Evolutionary conservation across 345 rosid species (phyloP).

Genomic region (Noccaea caerulescens): DNA sequence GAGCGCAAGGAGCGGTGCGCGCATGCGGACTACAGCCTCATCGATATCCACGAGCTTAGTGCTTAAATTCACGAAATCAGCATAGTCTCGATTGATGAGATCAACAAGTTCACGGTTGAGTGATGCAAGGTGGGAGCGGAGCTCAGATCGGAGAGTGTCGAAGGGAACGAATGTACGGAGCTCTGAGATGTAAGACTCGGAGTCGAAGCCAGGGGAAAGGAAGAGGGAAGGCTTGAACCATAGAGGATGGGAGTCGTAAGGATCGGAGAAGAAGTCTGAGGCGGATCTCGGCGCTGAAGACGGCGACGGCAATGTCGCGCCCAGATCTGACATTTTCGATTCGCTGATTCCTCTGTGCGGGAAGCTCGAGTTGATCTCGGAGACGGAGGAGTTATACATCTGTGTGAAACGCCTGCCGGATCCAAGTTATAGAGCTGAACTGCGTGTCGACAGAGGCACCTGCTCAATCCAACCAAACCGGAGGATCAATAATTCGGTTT

Average conservation of each 20-base stretch:
- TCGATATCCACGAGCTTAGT: constrained; percentile 97
- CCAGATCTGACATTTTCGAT: constrained; percentile 58
- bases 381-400: constrained; percentile 22
- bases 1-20: constrained; percentile 88
- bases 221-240: constrained; percentile 95
- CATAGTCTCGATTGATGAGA: constrained; percentile 95
- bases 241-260: constrained; percentile 80
- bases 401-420: constrained; percentile 23
- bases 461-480: constrained; percentile 15
- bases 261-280: constrained; percentile 85
- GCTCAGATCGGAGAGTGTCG: constrained; percentile 93
- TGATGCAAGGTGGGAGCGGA: constrained; percentile 79
- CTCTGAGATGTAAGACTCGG: constrained; percentile 90
- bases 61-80: constrained; percentile 93
- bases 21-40: constrained; percentile 91
- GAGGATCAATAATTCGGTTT: neutral
- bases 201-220: constrained; percentile 78
- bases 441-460: constrained; percentile 13
- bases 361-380: constrained; percentile 7
- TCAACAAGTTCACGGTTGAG: constrained; percentile 95
- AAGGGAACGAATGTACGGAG: constrained; percentile 96
- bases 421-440: constrained; percentile 1
- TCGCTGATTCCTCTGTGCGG: constrained; percentile 6
- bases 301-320: constrained; percentile 55
- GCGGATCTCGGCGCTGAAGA: constrained; percentile 84